A percentile compares a stretch with the other conserved stretches of the same genome.
These are phyloP conservation scores for Pterocarpus santalinus DNA, from an alignment of 306 rosid species.

Conservation along the genomic window DNA sequence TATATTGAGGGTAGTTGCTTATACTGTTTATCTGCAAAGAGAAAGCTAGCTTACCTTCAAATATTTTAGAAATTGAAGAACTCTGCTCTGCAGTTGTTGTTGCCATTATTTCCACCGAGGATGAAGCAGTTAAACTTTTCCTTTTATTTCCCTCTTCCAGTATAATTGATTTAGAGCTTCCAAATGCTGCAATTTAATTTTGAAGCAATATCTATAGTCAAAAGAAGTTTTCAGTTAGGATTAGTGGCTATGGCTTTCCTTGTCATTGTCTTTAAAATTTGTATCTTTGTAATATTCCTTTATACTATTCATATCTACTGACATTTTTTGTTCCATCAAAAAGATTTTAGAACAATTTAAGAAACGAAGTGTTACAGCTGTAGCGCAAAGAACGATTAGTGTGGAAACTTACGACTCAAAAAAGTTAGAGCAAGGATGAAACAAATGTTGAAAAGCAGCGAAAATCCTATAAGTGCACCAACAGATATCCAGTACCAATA, in stretches of 20 bases:
- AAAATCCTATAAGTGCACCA: constrained; percentile 78
- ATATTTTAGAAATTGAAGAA: constrained; percentile 43
- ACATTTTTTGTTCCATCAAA: background rate
- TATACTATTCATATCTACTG: background rate
- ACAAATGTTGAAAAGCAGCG: constrained; percentile 65
- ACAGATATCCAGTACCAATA: constrained; percentile 83
- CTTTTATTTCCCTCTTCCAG: constrained; percentile 48
- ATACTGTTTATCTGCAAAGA: background rate
- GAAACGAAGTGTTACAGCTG: background rate
- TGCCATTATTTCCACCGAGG: constrained; percentile 24
- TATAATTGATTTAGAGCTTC: constrained; percentile 64
- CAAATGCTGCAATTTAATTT: constrained; percentile 62
- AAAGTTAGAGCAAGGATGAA: constrained; percentile 67
- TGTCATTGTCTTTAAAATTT: background rate
- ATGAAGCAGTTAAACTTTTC: constrained; percentile 26
- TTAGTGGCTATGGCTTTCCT: too few species aligned
- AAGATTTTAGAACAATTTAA: constrained; percentile 4
- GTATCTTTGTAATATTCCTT: background rate
- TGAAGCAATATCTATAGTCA: background rate
- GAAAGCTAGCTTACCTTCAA: constrained; percentile 46
- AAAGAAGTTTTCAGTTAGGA: background rate
- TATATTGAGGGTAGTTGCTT: background rate
- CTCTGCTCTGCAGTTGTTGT: constrained; percentile 7
- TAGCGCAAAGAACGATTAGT: background rate
- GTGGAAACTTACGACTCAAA: constrained; percentile 66